These are phyloP conservation scores for Alternaria novae-zelandiae DNA, from an alignment of 2,329 filamentous ascomycete species.

Conservation along the genomic window DNA sequence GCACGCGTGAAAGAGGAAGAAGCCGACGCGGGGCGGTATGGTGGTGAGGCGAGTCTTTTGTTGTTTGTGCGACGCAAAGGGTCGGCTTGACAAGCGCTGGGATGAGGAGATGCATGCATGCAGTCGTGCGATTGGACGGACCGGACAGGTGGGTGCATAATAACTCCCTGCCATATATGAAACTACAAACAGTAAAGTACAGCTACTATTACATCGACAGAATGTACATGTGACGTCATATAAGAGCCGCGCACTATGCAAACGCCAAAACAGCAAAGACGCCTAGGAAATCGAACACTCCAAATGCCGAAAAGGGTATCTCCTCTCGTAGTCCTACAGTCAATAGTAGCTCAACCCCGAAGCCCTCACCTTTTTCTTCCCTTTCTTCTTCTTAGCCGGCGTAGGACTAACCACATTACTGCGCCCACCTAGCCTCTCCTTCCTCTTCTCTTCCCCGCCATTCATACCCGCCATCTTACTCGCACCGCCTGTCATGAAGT, in stretches of 20 bases:
- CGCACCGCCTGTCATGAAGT: conserved; percentile 24
- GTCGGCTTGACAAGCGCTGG: no score
- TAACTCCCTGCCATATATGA: no score
- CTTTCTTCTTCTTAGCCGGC: conserved; percentile 30
- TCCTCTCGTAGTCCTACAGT: conserved; percentile 8
- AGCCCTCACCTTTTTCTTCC: conserved; percentile 32
- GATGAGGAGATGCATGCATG: no score
- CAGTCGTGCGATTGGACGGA: no score
- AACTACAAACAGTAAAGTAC: no score
- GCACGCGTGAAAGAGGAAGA: no score
- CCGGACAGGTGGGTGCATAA: no score
- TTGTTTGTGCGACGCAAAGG: no score
- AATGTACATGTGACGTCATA: background rate
- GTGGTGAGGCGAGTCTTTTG: no score
- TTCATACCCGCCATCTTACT: conserved; percentile 19
- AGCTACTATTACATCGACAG: background rate
- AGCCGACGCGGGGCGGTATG: no score
- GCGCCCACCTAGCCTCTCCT: conserved; percentile 15
- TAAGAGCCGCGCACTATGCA: background rate
- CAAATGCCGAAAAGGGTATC: background rate
- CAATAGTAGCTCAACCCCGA: conserved; percentile 41
- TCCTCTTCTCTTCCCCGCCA: conserved; percentile 13
- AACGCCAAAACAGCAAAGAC: background rate
- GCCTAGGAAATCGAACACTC: no score
- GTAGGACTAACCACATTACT: conserved; percentile 20